phyloP scores from a whole-genome alignment of 306 rosid genomes.

The Begonia fuchsioides region DNA sequence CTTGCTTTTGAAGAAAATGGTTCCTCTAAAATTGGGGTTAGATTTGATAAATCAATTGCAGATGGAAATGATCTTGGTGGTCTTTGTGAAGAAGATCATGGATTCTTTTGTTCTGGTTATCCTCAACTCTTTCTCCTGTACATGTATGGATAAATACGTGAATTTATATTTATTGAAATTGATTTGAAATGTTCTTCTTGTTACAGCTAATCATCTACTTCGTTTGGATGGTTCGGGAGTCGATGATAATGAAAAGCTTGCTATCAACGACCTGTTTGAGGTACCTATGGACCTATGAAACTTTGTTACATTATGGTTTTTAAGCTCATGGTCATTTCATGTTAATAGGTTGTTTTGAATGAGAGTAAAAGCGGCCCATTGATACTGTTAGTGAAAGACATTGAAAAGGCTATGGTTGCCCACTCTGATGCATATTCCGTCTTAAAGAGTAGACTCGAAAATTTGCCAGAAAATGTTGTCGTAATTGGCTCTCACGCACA shows the following conservation, averaged over 20 bases:
- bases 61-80: slow-evolving; percentile 50
- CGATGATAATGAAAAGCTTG: slow-evolving; percentile 70
- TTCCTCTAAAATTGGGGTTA: slow-evolving; percentile 85
- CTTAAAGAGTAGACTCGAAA: slow-evolving; percentile 60
- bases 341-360: slow-evolving; percentile 45
- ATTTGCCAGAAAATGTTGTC: slow-evolving; percentile 61
- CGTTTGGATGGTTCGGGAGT: slow-evolving; percentile 66
- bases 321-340: slow-evolving; percentile 9
- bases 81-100: slow-evolving; percentile 69
- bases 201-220: slow-evolving; percentile 56
- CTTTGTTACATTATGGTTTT: slow-evolving; percentile 4
- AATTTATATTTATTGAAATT: slow-evolving; percentile 3
- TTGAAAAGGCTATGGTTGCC: slow-evolving; percentile 67
- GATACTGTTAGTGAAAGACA: slow-evolving; percentile 70
- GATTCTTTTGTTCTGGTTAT: slow-evolving; percentile 78
- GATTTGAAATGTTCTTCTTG: slow-evolving; percentile 5
- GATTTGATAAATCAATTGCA: slow-evolving; percentile 82
- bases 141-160: slow-evolving; percentile 4
- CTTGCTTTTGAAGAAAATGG: slow-evolving; percentile 77
- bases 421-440: slow-evolving; percentile 40
- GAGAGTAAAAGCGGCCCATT: slow-evolving; percentile 53
- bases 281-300: slow-evolving; percentile 17
- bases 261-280: slow-evolving; percentile 78
- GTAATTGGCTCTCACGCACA: slow-evolving; percentile 83
- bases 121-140: slow-evolving; percentile 21